phyloP scores from a whole-genome alignment of 306 rosid species.

The Vigna mungo region DNA sequence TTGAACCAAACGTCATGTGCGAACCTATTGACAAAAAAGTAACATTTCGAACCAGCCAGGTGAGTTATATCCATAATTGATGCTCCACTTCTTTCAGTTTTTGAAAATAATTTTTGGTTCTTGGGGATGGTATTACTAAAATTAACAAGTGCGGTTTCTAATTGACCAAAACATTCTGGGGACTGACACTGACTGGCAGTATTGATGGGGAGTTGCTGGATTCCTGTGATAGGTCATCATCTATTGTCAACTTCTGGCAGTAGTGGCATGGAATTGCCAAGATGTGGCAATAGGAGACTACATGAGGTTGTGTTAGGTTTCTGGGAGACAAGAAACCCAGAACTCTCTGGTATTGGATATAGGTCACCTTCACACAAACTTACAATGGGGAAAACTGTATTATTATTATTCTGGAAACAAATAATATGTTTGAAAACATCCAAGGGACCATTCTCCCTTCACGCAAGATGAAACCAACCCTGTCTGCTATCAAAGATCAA shows the following conservation, averaged over 20 bases:
- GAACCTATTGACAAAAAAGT: constrained; percentile 86
- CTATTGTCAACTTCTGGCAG: constrained; percentile 2
- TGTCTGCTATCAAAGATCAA: no score
- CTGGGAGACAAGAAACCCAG: no score
- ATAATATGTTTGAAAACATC: no score
- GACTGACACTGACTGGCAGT: neutral
- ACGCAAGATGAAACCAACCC: no score
- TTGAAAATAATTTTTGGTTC: constrained; percentile 15
- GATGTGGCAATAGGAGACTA: neutral
- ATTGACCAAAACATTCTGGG: constrained; percentile 17
- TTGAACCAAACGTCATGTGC: constrained; percentile 92
- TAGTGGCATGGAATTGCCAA: neutral
- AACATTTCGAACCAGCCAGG: constrained; percentile 87
- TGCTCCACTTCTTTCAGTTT: constrained; percentile 7
- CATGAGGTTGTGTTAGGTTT: neutral
- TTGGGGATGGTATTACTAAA: constrained; percentile 8
- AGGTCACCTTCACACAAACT: no score
- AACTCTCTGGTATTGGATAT: no score
- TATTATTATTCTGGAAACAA: no score
- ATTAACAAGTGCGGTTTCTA: constrained; percentile 9
- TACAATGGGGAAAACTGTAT: no score
- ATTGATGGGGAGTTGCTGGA: neutral
- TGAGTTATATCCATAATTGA: constrained; percentile 38
- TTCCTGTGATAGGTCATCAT: neutral
- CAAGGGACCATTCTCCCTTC: no score